Evolutionary conservation across 257 asterid species (phyloP), one percentile per base, ranked within the genome.

Genomic region (Nicotiana knightiana): DNA sequence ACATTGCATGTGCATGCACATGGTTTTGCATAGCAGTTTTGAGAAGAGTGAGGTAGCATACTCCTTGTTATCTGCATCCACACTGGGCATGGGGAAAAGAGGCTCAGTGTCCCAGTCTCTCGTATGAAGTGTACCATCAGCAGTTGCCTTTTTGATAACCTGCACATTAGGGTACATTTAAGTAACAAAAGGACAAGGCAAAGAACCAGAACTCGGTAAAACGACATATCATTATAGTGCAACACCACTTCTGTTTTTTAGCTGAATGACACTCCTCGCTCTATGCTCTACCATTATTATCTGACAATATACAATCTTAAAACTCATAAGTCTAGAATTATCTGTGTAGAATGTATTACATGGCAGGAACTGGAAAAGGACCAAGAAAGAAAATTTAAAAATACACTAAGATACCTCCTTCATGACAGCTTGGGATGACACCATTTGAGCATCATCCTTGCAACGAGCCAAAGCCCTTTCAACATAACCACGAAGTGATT

Each of bases 391-490:
- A 64, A 26, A 81, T 64, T 43, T 28, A 43, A 75, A 75, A 53
- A 26, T 26, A 28, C 26, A 28, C 43, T 75, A 75, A 51, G 80
- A 86, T 94, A 96, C 99, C 99, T 96, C 95, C 89, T 94, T 94
- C 98, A 96, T 83, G 87, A 89, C 84, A 85, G 85, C 90, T 90
- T 94, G 99, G 88, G 94, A 90, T 83, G 97, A 93, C 67, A 83
- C 88, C 91, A 87, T 92, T 88, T 96, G 97, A 80, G 78, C 85
- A 84, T 96, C 98, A 85, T 89, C 93, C 88, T 89, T 92, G 93
- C 99, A 96, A 67, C 99, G 98, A 83, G 97, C 93, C 89, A 96
- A 89, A 80, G 97, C 97, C 91, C 99, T 92, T 90, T 94, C 98
- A 88, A 96, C 99, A 89, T 96, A 96, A 83, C 98, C 99, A 79